Conservation (phyloP, 805 yeast genomes). For the Kuraishia cidri region DNA sequence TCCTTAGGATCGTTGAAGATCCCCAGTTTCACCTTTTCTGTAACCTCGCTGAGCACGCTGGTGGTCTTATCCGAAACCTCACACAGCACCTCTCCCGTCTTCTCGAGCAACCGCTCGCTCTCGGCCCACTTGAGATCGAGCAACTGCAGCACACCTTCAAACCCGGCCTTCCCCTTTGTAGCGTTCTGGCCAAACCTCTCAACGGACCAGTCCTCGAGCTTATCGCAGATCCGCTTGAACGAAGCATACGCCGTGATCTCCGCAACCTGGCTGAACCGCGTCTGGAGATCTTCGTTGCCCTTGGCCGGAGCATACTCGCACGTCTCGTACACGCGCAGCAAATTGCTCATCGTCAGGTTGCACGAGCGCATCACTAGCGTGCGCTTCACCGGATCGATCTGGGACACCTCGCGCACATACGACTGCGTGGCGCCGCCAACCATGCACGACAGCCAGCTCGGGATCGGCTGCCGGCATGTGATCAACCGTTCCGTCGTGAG, state of each 20-base stretch:
- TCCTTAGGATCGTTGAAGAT: constrained; percentile 8
- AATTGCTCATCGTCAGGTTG: constrained; percentile 71
- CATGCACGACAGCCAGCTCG: constrained; percentile 65
- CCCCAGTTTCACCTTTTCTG: constrained; percentile 10
- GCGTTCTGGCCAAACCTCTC: constrained; percentile 89
- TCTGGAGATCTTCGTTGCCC: constrained; percentile 34
- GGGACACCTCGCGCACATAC: constrained; percentile 83
- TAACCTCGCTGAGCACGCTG: constrained; percentile 14
- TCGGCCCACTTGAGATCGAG: constrained; percentile 27
- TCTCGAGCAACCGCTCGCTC: constrained; percentile 6
- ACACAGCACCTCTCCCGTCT: constrained; percentile 11
- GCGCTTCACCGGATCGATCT: constrained; percentile 58
- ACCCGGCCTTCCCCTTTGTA: constrained; percentile 69
- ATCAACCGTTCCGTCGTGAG: constrained; percentile 80
- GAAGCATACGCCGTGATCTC: constrained; percentile 81
- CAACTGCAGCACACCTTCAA: constrained; percentile 65
- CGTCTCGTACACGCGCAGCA: constrained; percentile 77
- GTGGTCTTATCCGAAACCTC: constrained; percentile 15
- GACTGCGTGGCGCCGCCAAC: constrained; percentile 70
- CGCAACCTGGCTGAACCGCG: constrained; percentile 74
- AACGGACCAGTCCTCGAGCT: constrained; percentile 87
- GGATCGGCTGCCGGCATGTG: constrained; percentile 82
- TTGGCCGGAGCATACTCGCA: constrained; percentile 75
- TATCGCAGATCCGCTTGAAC: constrained; percentile 60
- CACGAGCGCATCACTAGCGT: constrained; percentile 73